A percentile compares a stretch with the other conserved stretches of the same genome.
phyloP scores from a whole-genome alignment of 2,329 filamentous ascomycete species.

The Rhexocercosporidium sp. region DNA sequence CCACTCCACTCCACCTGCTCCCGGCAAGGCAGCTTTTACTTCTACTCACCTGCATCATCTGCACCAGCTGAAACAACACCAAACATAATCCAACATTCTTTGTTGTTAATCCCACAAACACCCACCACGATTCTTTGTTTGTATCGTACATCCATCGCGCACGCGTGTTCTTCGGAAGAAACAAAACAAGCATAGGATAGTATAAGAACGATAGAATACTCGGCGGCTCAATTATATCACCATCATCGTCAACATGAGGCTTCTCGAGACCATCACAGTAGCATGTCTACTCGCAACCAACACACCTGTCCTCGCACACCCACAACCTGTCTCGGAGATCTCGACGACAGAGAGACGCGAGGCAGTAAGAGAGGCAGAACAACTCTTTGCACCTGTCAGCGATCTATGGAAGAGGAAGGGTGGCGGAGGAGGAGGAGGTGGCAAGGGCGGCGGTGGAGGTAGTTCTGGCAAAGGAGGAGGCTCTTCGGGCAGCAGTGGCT shows the following conservation, averaged over 20 bases:
- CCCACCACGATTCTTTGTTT: background rate
- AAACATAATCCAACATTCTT: background rate
- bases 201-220: background rate
- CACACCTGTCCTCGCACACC: slow-evolving; percentile 29
- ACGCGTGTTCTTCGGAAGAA: background rate
- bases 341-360: slow-evolving; percentile 32
- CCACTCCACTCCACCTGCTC: background rate
- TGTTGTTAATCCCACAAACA: slow-evolving; percentile 1
- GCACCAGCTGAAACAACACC: background rate
- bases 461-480: slow-evolving; percentile 21
- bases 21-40: background rate
- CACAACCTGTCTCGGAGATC: slow-evolving; percentile 28
- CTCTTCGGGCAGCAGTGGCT: slow-evolving; percentile 18
- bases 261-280: slow-evolving; percentile 26
- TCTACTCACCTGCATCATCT: background rate
- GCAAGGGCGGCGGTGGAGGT: slow-evolving; percentile 45
- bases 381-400: slow-evolving; percentile 20
- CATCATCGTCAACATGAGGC: slow-evolving; percentile 27
- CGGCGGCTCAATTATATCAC: background rate
- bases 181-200: background rate
- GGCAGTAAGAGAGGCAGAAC: slow-evolving; percentile 11
- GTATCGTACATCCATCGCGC: slow-evolving; percentile 6
- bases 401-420: slow-evolving; percentile 66
- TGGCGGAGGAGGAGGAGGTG: slow-evolving; percentile 61
- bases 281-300: slow-evolving; percentile 28